Conservation (phyloP, 352 stramenopile genomes). For the Pythium oligandrum region DNA sequence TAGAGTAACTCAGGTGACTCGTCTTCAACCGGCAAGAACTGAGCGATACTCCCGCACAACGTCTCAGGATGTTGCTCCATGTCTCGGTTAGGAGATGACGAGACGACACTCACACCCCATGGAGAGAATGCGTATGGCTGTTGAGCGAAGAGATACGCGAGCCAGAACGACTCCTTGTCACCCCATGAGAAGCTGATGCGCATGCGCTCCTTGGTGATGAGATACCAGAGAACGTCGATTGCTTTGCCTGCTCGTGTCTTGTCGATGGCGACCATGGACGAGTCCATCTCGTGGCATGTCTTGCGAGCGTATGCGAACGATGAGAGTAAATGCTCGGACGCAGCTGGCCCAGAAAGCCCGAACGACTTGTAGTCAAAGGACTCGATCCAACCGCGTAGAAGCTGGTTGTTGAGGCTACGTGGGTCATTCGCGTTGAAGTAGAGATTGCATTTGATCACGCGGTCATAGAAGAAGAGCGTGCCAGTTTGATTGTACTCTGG, state of each 20-base stretch:
- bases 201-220: conserved; percentile 64
- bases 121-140: conserved; percentile 59
- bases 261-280: conserved; percentile 66
- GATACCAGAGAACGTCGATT: conserved; percentile 58
- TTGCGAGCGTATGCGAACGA: conserved; percentile 38
- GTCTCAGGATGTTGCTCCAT: conserved; percentile 49
- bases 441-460: conserved; percentile 29
- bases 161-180: conserved; percentile 74
- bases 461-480: conserved; percentile 69
- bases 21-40: conserved; percentile 39
- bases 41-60: conserved; percentile 61
- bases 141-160: conserved; percentile 61
- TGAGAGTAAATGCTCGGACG: conserved; percentile 25
- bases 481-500: conserved; percentile 34
- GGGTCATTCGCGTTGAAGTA: too few relatives aligned
- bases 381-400: too few relatives aligned
- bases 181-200: conserved; percentile 60
- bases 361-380: conserved; percentile 38
- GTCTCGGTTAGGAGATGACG: conserved; percentile 41
- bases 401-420: too few relatives aligned
- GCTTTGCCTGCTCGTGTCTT: conserved; percentile 41
- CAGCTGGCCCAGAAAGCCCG: conserved; percentile 14
- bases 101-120: conserved; percentile 49
- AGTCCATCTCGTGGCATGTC: conserved; percentile 67
- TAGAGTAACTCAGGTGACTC: conserved; percentile 37